These are phyloP conservation scores for Mycena galericulata DNA, from an alignment of 768 basidiomycete genomes.

Conservation along the genomic window DNA sequence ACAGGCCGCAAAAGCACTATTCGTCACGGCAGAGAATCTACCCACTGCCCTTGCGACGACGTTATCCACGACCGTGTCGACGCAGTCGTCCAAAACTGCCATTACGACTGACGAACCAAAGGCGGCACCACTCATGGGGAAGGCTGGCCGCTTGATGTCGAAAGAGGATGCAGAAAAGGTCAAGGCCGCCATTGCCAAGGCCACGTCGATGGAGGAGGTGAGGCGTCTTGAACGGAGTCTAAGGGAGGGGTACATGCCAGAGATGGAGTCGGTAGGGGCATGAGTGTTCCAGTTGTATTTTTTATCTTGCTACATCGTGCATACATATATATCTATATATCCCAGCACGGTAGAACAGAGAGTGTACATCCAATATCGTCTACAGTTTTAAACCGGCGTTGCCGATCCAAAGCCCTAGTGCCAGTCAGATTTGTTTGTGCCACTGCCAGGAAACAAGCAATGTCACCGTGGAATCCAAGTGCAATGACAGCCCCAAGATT, in stretches of 20 bases:
- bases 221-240: conserved; percentile 84
- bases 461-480: conserved; percentile 74
- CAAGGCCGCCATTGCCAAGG: conserved; percentile 87
- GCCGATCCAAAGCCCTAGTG: conserved; percentile 79
- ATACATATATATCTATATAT: conserved; percentile 3
- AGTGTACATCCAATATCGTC: conserved; percentile 30
- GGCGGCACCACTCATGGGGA: conserved; percentile 63
- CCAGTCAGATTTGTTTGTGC: too few species aligned
- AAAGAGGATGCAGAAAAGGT: conserved; percentile 92
- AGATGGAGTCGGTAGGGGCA: conserved; percentile 82
- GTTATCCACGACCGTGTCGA: conserved; percentile 79
- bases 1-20: conserved; percentile 76
- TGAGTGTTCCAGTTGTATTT: conserved; percentile 57
- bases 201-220: conserved; percentile 93
- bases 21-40: conserved; percentile 83
- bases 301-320: conserved; percentile 27
- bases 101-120: conserved; percentile 87
- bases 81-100: conserved; percentile 68
- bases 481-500: conserved; percentile 73
- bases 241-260: conserved; percentile 86
- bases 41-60: conserved; percentile 85
- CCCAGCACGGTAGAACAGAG: not conserved
- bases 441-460: too few species aligned
- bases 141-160: conserved; percentile 89
- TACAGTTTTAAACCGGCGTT: conserved; percentile 61